phyloP scores from a whole-genome alignment of 371 early-diverging fungal genomes.

The Syncephalastrum monosporum region DNA sequence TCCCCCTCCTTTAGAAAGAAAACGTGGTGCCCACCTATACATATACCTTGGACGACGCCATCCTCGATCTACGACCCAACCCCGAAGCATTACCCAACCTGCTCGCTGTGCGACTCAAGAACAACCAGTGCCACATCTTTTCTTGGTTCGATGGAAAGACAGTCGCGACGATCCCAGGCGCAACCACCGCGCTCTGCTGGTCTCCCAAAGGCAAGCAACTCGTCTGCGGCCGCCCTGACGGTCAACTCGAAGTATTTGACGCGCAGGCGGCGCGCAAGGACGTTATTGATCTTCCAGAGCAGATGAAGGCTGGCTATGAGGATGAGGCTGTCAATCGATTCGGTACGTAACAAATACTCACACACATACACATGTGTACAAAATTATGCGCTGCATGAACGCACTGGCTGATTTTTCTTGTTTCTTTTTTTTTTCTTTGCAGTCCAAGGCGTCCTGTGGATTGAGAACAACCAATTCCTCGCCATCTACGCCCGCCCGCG shows the following conservation, averaged over 20 bases:
- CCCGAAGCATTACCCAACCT: conserved; percentile 35
- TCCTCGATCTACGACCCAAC: conserved; percentile 44
- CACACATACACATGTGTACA: no score
- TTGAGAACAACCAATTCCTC: conserved; percentile 39
- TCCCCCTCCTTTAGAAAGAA: conserved; percentile 17
- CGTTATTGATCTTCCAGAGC: conserved; percentile 20
- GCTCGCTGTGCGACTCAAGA: conserved; percentile 27
- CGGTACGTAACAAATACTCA: conserved; percentile 19
- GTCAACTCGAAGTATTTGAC: conserved; percentile 36
- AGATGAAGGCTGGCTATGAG: conserved; percentile 19
- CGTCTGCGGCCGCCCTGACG: conserved; percentile 41
- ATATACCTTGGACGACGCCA: conserved; percentile 15
- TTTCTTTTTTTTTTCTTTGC: neutral
- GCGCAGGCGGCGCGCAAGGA: conserved; percentile 29
- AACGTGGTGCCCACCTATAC: conserved; percentile 17
- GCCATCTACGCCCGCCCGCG: conserved; percentile 28
- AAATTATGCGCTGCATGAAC: neutral
- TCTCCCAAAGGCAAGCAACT: conserved; percentile 59
- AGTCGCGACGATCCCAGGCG: conserved; percentile 17
- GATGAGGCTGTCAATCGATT: conserved; percentile 24
- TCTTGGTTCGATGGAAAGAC: conserved; percentile 23
- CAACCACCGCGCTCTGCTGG: conserved; percentile 48
- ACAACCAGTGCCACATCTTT: conserved; percentile 23
- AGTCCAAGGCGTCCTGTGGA: conserved; percentile 48
- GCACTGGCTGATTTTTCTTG: no score